A percentile compares a stretch with the other conserved stretches of the same genome.
phyloP scores from a whole-genome alignment of 2,329 filamentous ascomycete genomes.

The Xylaria multiplex region DNA sequence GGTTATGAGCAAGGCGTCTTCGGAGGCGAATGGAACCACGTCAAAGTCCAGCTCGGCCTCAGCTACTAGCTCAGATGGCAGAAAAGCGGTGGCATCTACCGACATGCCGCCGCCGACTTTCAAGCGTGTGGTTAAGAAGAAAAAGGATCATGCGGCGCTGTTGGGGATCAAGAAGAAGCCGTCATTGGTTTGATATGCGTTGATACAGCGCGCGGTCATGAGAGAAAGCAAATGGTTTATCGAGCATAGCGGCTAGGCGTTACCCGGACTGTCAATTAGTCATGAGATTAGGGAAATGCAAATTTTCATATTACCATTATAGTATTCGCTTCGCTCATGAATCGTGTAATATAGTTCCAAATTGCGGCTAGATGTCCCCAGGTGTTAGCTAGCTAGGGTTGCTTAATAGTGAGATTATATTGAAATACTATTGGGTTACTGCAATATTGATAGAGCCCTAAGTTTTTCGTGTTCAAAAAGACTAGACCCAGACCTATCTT shows the following conservation, averaged over 20 bases:
- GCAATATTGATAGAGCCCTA: no score
- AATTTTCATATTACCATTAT: background rate
- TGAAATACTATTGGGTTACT: no score
- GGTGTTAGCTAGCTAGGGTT: background rate
- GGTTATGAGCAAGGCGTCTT: slow-evolving; percentile 15
- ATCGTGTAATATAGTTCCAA: background rate
- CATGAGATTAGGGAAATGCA: slow-evolving; percentile 4
- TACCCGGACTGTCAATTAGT: background rate
- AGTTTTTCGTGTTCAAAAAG: no score
- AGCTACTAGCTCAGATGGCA: slow-evolving; percentile 40
- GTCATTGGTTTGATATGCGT: slow-evolving; percentile 58
- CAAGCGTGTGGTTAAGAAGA: slow-evolving; percentile 82
- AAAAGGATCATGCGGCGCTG: slow-evolving; percentile 79
- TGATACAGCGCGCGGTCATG: background rate
- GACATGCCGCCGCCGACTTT: slow-evolving; percentile 72
- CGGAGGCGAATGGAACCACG: slow-evolving; percentile 19
- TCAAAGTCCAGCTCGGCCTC: slow-evolving; percentile 34
- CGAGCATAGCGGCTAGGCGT: slow-evolving; percentile 29
- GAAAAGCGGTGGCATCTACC: slow-evolving; percentile 31
- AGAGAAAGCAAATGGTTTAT: slow-evolving; percentile 6
- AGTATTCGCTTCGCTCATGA: background rate
- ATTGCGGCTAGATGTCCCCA: background rate
- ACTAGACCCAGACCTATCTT: no score
- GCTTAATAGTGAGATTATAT: no score
- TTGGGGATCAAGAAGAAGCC: slow-evolving; percentile 90